These are phyloP conservation scores for Oryza brachyantha DNA, from an alignment of 176 grass and related monocot genomes.

Conservation along the genomic window DNA sequence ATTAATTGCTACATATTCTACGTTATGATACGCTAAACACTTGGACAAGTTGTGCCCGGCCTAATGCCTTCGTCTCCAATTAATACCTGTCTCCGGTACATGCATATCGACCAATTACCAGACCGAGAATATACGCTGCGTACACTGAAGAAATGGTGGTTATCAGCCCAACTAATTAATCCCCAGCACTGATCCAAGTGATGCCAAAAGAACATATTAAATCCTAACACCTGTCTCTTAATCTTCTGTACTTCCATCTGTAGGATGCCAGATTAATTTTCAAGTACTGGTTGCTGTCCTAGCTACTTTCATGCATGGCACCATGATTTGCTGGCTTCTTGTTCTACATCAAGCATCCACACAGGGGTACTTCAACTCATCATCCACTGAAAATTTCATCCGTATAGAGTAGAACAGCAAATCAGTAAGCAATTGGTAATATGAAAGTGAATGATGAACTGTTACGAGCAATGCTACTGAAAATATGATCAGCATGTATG, in stretches of 20 bases:
- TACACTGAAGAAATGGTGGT: no score
- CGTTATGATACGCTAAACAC: no score
- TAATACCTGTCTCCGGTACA: no score
- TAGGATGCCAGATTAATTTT: not conserved
- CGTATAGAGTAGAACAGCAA: not conserved
- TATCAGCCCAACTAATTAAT: no score
- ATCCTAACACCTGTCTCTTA: not conserved
- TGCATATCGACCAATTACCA: no score
- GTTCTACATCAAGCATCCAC: not conserved
- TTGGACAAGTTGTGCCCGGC: no score
- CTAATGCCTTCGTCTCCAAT: no score
- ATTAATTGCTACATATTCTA: no score
- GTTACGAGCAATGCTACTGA: no score
- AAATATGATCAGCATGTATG: no score
- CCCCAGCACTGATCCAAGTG: not conserved
- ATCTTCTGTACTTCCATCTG: not conserved
- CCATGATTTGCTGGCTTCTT: not conserved
- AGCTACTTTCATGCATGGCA: no score
- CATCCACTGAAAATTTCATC: constrained; percentile 29
- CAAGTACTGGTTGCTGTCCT: not conserved
- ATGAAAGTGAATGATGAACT: not conserved
- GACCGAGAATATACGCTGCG: no score
- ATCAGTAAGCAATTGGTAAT: not conserved
- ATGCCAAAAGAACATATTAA: not conserved
- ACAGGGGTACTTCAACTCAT: constrained; percentile 24